Base-by-base conservation (phyloP, 352 stramenopile genomes). In the Phytophthora pinifolia region DNA sequence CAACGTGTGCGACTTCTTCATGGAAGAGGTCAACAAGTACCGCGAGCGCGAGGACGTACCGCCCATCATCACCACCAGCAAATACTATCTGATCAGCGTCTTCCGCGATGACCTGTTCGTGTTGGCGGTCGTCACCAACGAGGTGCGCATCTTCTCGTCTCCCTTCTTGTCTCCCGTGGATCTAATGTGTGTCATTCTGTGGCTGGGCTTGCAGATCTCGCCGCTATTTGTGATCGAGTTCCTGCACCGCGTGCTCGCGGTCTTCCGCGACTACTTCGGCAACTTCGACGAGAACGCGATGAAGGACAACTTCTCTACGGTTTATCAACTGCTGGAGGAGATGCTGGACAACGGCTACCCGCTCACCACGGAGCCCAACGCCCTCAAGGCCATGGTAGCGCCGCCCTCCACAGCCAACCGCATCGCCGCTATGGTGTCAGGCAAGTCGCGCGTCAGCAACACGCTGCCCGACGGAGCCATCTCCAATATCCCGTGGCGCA, bases 301-400 rank as follows among this genome's bases (percentile, higher is more conserved):
- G 65, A 99, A 98, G 72, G 95, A 99, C 62, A 98, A 98, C 70
- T 99, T 99, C 68, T 96, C 86, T 6, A 98, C 89, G 1, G 92
- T 98, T 15, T 98, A 98, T 70, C 92, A 98, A 70, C 62, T 97
- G n/a, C 69, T 98, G 25, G 89, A 98, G 53, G 91, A 98, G 75
- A 99, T 99, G 96, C 86, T 99, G 12, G 97, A 99, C 72, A 97
- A 98, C 62, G 97, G 97, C 9, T 98, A 98, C 68, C 96, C 97
- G 3, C 59, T 99, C 15, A 99, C 93, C 2, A 99, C 96, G 0
- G 97, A 99, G 78, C 95, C 95, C 2, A 99, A 99, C 62, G 93
- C 95, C 9, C 75, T 99, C 6, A 98, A 98, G 52, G 92, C 92
- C 31, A 98, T 99, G 89, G 98, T 99, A 54, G 78, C 86, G 14